Conservation (phyloP, 2,329 filamentous ascomycete species). For the Penicillium sp. region DNA sequence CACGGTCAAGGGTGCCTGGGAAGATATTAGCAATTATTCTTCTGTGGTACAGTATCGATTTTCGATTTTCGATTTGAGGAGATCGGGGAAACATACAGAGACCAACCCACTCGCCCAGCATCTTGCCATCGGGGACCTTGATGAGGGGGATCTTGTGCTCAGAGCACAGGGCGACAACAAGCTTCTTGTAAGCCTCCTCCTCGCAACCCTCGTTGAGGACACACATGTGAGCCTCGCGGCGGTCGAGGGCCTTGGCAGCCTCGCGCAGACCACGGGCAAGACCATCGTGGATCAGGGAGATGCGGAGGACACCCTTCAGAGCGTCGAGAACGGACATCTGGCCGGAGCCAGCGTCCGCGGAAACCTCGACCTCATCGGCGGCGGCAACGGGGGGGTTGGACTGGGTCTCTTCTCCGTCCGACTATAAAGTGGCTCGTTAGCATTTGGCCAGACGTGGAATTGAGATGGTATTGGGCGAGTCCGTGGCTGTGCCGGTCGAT, state of each 20-base stretch:
- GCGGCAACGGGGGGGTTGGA: constrained; percentile 70
- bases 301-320: constrained; percentile 98
- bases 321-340: constrained; percentile 97
- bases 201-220: constrained; percentile 99
- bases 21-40: constrained; percentile 14
- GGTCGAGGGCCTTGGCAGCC: constrained; percentile 97
- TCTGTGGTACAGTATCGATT: background rate
- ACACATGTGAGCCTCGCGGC: constrained; percentile 99
- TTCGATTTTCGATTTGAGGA: background rate
- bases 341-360: constrained; percentile 76
- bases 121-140: constrained; percentile 99
- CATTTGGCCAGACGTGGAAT: background rate
- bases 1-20: constrained; percentile 93
- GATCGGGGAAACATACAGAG: constrained; percentile 84
- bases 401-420: constrained; percentile 99
- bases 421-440: constrained; percentile 58
- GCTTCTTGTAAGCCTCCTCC: constrained; percentile 99
- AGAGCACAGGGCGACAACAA: constrained; percentile 96
- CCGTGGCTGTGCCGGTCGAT: background rate
- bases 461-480: background rate
- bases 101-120: constrained; percentile 99
- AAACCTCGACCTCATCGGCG: constrained; percentile 92
- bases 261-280: constrained; percentile 98
- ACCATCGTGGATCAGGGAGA: constrained; percentile 99
- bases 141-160: constrained; percentile 99